Percentiles rank a stretch among this genome's conserved stretches.
These are phyloP conservation scores for Dunaliella sp. DNA, from an alignment of 139 green algal genomes.

Conservation along the genomic window DNA sequence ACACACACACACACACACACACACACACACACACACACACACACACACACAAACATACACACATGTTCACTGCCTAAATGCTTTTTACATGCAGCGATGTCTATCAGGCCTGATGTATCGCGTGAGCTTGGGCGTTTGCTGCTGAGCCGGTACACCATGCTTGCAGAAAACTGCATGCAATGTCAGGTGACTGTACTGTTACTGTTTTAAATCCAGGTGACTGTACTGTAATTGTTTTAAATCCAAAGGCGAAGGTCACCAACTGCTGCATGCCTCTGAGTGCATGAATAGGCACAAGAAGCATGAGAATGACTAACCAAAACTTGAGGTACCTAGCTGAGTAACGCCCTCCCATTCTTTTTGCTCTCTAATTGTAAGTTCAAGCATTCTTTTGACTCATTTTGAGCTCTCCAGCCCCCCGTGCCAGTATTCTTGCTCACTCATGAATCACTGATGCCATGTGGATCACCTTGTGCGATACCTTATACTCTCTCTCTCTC, in stretches of 20 bases:
- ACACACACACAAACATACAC: neutral
- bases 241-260: neutral
- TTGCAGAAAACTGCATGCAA: conserved; percentile 28
- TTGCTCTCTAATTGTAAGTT: too few relatives aligned
- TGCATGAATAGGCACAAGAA: too few relatives aligned
- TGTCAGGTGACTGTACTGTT: conserved; percentile 25
- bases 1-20: conserved; percentile 5
- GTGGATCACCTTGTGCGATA: neutral
- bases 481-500: neutral
- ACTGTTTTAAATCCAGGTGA: neutral
- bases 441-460: neutral
- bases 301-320: neutral
- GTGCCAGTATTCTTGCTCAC: too few relatives aligned
- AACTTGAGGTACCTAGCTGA: too few relatives aligned
- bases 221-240: neutral
- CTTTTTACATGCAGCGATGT: neutral
- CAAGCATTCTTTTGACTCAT: too few relatives aligned
- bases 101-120: neutral
- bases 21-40: neutral
- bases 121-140: conserved; percentile 20
- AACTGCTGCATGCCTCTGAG: neutral
- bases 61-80: neutral
- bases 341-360: too few relatives aligned
- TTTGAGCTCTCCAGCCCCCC: too few relatives aligned
- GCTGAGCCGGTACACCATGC: conserved; percentile 35